Evolutionary conservation across 768 basidiomycete genomes (phyloP).

Genomic region (Lyophyllum atratum): DNA sequence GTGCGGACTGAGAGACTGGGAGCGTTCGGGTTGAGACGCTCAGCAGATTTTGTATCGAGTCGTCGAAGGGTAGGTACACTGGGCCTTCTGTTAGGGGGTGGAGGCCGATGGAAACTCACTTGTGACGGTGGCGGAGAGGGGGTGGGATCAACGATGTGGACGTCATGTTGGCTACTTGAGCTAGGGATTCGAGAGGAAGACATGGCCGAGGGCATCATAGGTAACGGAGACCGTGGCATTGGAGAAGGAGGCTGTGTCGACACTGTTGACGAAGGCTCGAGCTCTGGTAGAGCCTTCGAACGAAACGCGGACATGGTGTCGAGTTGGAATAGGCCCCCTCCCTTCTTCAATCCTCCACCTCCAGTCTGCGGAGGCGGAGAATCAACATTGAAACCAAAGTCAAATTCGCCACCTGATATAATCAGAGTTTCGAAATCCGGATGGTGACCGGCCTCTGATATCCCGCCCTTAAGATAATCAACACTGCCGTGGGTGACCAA

Average conservation of each 20-base stretch:
- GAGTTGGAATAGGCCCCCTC: conserved; percentile 66
- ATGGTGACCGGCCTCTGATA: conserved; percentile 61
- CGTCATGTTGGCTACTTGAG: conserved; percentile 1
- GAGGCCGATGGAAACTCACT: conserved; percentile 50
- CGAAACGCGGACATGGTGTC: conserved; percentile 59
- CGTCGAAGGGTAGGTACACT: conserved; percentile 63
- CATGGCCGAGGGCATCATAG: conserved; percentile 54
- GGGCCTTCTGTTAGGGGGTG: conserved; percentile 56
- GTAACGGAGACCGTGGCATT: conserved; percentile 50
- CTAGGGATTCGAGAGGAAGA: conserved; percentile 26
- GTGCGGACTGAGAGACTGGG: conserved; percentile 66
- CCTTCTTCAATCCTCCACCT: conserved; percentile 30
- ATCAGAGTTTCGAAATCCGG: conserved; percentile 56
- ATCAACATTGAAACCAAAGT: conserved; percentile 20
- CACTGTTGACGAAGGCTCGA: conserved; percentile 48
- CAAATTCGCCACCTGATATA: conserved; percentile 40
- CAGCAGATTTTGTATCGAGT: conserved; percentile 62
- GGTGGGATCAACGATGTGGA: conserved; percentile 41
- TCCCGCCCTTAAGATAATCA: conserved; percentile 74
- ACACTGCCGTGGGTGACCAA: conserved; percentile 57
- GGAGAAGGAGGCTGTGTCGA: conserved; percentile 37
- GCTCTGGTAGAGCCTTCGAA: conserved; percentile 54
- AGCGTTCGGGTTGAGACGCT: conserved; percentile 45
- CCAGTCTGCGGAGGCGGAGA: conserved; percentile 22
- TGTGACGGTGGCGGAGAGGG: conserved; percentile 73